Conservation (phyloP, 2,329 filamentous ascomycete species). For the Stemphylium lycopersici region DNA sequence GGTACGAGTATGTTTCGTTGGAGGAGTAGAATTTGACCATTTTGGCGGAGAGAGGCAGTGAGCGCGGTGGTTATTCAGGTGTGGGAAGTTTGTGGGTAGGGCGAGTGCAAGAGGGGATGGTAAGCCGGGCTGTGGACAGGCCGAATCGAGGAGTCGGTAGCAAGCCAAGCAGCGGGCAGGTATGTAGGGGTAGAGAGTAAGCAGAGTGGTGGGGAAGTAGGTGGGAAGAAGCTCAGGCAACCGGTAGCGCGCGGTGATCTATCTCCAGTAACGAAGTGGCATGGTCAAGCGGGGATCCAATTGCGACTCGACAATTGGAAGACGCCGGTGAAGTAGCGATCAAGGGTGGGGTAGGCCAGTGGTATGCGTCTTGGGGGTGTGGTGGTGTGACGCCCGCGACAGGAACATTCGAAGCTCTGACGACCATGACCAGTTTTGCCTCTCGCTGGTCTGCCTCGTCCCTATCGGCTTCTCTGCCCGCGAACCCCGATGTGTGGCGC, state of each 20-base stretch:
- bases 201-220: neutral
- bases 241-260: constrained; percentile 31
- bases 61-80: neutral
- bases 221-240: constrained; percentile 22
- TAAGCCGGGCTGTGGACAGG: no score
- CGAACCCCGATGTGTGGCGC: constrained; percentile 22
- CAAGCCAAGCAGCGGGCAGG: no score
- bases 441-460: neutral
- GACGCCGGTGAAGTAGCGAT: constrained; percentile 3
- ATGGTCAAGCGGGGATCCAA: constrained; percentile 37
- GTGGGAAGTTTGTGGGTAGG: no score
- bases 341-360: constrained; percentile 4
- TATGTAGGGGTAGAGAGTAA: neutral
- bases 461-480: constrained; percentile 4
- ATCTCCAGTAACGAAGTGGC: constrained; percentile 29
- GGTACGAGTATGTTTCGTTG: constrained; percentile 77
- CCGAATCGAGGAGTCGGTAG: no score
- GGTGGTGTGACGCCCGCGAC: constrained; percentile 27
- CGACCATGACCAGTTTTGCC: constrained; percentile 39
- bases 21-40: constrained; percentile 62
- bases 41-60: neutral
- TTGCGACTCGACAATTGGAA: constrained; percentile 22
- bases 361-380: constrained; percentile 1
- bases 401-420: constrained; percentile 25
- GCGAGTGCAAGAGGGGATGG: no score